Percentiles rank a stretch among this genome's conserved stretches.
These are phyloP conservation scores for Rachicladosporium sp. DNA, from an alignment of 2,329 filamentous ascomycete species.

Conservation along the genomic window DNA sequence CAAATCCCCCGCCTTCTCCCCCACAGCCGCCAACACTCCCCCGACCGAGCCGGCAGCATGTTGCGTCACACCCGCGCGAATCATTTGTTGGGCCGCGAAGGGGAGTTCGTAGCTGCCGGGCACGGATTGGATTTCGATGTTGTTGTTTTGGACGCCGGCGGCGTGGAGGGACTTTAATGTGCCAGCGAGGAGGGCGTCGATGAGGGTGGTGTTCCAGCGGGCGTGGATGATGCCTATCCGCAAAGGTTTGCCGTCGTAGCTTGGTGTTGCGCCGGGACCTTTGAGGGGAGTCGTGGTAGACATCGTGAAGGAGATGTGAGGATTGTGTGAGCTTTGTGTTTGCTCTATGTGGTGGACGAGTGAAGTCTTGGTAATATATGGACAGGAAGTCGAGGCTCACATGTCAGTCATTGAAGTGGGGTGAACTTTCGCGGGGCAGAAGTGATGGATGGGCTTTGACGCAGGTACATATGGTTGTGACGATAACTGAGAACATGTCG, in stretches of 20 bases:
- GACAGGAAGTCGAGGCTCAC: too few species aligned
- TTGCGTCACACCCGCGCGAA: conserved; percentile 47
- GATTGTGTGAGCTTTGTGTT: background rate
- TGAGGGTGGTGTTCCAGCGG: conserved; percentile 84
- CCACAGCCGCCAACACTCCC: conserved; percentile 35
- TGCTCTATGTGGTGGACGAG: too few species aligned
- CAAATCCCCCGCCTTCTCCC: conserved; percentile 58
- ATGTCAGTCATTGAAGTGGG: too few species aligned
- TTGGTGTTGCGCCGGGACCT: conserved; percentile 5
- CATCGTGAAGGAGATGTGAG: background rate
- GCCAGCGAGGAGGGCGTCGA: conserved; percentile 71
- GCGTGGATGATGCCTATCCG: conserved; percentile 93
- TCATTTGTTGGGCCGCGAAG: conserved; percentile 71
- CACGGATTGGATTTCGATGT: conserved; percentile 81
- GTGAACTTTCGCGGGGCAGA: too few species aligned
- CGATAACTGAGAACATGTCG: too few species aligned
- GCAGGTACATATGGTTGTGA: too few species aligned
- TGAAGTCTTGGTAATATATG: too few species aligned
- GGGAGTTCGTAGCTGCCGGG: conserved; percentile 93
- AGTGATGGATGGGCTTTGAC: too few species aligned
- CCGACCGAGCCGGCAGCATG: conserved; percentile 48
- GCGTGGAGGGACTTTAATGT: conserved; percentile 64
- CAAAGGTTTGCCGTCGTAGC: conserved; percentile 39
- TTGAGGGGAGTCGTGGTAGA: conserved; percentile 3
- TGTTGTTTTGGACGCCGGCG: conserved; percentile 72